Evolutionary conservation across 306 rosid genomes (phyloP), one percentile per base, ranked within the genome.

Genomic region (Comarum palustre): DNA sequence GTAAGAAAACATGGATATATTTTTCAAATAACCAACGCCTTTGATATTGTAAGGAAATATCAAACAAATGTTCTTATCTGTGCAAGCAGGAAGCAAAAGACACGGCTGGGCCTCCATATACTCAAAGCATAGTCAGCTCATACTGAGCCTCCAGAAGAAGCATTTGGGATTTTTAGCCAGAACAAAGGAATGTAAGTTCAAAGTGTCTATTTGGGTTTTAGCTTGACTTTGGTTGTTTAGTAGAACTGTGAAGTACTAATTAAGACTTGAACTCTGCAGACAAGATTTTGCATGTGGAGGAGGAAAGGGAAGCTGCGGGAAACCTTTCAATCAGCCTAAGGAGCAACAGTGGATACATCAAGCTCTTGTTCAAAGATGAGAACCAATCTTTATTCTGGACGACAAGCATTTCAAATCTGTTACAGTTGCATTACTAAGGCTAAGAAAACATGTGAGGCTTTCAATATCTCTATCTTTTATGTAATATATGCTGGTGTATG

Each of bases 281-380:
- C 59, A 69, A 77, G 65, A 69, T 76, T 48, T 60, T 48, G 68
- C 71, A 50, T 38, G 80, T 69, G 65, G 51, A 11, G 70, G 80
- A 76, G 70, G 69, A 46, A 14, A n/a, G 48, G 55, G 75, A 76
- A 76, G 68, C 71, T 69, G 34, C 36, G 5, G 71, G 71, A 27
- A 50, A 61, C 38, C 36, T 60, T n/a, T 77, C 76, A n/a, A 65
- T 64, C 68, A 72, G 32, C 61, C 55, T 66, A 46, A 10, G 59
- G 64, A 72, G 73, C 59, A 43, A 72, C 41, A 64, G 31, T 17
- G 77, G 81, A 52, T 27, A 64, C 58, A 78, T 42, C 42, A 72
- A 65, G 77, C 73, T 72, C 67, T 57, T 57, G 47, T 78, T 72
- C 51, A 73, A 71, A 54, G 81, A 77, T 43, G 72, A 54, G 63